Evolutionary conservation across 1,284 basidiomycete genomes (phyloP), one percentile per base, ranked within the genome.

Genomic region (Schizopora paradoxa): DNA sequence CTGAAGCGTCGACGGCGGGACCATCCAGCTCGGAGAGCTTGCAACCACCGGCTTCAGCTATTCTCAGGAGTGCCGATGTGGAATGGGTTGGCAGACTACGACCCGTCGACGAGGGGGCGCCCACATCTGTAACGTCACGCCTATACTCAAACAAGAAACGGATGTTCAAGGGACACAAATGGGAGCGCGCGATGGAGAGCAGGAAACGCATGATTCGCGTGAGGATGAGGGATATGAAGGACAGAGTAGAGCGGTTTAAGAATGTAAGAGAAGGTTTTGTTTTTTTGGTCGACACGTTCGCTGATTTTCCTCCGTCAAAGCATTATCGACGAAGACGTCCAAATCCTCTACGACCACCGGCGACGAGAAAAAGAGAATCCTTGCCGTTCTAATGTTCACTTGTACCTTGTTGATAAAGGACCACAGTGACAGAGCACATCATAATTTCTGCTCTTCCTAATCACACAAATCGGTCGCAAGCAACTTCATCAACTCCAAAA

Each of bases 161-260:
- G 53, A 88, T 89, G 86, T 89, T 90, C 76, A 90, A 89, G 70
- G 86, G 86, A 18, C 86, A 89, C 70, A 84, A 77, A 56, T 86
- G 82, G 81, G 82, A 89, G 64, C 74, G 84, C 31, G 60, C 67
- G 51, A 67, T 66, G 53, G 67, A 66, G 45, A 66, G 69, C 56
- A 66, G 66, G 53, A 58, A 65, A 43, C 63, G 62, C 56, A 72
- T 69, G 56, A 74, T 67, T 48, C 65, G 64, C 49, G 70, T 78
- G 45, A 64, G 84, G 47, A 65, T 88, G 72, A 70, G 75, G 58
- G 74, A 79, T 59, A 87, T 88, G 85, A 57, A 66, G 31, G 70
- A 72, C 54, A 75, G 82, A 48, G 69, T 87, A 52, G 62, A 63
- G 52, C 70, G 71, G 41, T 87, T 77, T 73, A 85, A 79, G 61